Conservation (phyloP, 495 filamentous ascomycete species). For the Friedmanniomyces simplex region DNA sequence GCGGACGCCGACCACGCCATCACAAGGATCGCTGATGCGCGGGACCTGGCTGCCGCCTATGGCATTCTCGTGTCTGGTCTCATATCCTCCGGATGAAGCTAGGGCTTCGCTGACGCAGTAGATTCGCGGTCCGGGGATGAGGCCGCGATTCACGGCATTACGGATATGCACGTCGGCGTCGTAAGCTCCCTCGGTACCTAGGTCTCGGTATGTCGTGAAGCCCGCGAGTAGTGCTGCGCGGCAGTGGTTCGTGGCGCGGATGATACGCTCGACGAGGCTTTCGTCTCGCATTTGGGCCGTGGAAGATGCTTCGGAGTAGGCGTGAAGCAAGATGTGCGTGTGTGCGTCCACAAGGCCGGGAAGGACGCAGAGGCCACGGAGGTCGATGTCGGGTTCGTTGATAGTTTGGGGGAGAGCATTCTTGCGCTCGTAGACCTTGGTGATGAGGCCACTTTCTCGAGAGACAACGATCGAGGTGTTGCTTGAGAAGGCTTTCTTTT, state of each 20-base stretch:
- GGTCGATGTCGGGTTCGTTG: conserved; percentile 33
- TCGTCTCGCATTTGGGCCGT: conserved; percentile 43
- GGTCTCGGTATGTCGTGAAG: conserved; percentile 46
- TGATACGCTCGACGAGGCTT: conserved; percentile 38
- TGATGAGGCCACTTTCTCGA: conserved; percentile 34
- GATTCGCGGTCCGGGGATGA: conserved; percentile 42
- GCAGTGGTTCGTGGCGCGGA: conserved; percentile 43
- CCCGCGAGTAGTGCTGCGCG: conserved; percentile 41
- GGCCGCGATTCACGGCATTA: conserved; percentile 38
- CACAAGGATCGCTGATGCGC: conserved; percentile 35
- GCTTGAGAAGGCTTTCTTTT: conserved; percentile 34
- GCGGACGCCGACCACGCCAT: conserved; percentile 36
- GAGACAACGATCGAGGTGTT: conserved; percentile 33
- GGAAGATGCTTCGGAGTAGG: conserved; percentile 35
- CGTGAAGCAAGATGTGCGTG: conserved; percentile 44
- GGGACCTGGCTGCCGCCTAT: conserved; percentile 27
- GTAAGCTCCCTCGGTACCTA: conserved; percentile 41
- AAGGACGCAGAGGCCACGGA: conserved; percentile 37
- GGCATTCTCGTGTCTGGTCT: conserved; percentile 37
- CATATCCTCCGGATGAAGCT: conserved; percentile 40
- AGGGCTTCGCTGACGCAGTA: conserved; percentile 43
- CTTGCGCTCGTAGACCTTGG: conserved; percentile 27
- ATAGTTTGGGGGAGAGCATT: conserved; percentile 6
- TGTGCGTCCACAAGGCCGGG: conserved; percentile 46
- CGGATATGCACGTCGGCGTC: conserved; percentile 37